phyloP scores from a whole-genome alignment of 2,329 filamentous ascomycete species.

The Fusarium pseudonygamai region DNA sequence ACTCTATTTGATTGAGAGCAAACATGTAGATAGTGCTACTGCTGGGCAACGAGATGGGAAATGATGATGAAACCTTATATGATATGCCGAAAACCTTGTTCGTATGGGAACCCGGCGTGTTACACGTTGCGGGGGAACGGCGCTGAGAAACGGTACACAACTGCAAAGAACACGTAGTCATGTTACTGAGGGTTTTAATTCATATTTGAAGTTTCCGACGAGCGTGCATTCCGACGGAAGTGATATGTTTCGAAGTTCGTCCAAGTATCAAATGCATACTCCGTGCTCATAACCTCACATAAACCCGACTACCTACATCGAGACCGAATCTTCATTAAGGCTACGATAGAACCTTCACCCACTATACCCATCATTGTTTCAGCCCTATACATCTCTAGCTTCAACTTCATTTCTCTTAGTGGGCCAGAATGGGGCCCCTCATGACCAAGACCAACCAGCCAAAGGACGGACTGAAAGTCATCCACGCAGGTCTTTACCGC shows the following conservation, averaged over 20 bases:
- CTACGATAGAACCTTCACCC: fast-evolving
- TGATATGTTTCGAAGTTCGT: background rate
- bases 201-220: background rate
- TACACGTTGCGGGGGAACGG: background rate
- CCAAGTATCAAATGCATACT: no score
- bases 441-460: fast-evolving
- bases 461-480: background rate
- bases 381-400: fast-evolving
- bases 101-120: fast-evolving
- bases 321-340: fast-evolving
- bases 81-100: background rate
- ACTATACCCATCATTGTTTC: fast-evolving
- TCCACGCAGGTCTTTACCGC: slow-evolving; percentile 10
- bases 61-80: background rate
- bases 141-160: background rate
- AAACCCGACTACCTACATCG: background rate
- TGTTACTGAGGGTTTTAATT: no score
- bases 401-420: fast-evolving
- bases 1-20: no score
- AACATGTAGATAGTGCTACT: fast-evolving
- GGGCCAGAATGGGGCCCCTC: background rate
- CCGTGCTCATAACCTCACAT: background rate
- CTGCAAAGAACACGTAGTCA: background rate
- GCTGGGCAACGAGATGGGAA: background rate
- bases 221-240: fast-evolving